These are phyloP conservation scores for Coemansia sp. DNA, from an alignment of 192 early-diverging fungal genomes.

Conservation along the genomic window DNA sequence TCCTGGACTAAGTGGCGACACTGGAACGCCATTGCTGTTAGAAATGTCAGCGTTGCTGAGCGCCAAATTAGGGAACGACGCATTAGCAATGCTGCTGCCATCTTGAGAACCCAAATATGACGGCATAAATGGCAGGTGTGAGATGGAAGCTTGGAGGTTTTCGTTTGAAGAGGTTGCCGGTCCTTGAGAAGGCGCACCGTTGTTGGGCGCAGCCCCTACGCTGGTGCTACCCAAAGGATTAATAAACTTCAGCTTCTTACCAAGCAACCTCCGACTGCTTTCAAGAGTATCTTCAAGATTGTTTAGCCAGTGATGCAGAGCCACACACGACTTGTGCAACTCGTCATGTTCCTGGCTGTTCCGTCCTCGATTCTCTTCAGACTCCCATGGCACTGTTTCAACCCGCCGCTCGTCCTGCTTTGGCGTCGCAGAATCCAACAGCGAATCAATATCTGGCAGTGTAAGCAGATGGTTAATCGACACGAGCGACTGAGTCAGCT, in stretches of 20 bases:
- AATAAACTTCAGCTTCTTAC: constrained; percentile 54
- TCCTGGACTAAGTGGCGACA: constrained; percentile 45
- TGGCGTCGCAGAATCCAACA: constrained; percentile 17
- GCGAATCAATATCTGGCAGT: constrained; percentile 33
- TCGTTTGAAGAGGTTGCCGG: constrained; percentile 35
- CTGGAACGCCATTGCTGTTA: constrained; percentile 18
- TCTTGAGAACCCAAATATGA: constrained; percentile 13
- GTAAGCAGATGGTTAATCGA: constrained; percentile 35
- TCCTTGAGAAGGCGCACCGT: constrained; percentile 8
- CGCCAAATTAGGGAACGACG: constrained; percentile 40
- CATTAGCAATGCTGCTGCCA: constrained; percentile 16
- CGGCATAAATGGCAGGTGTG: constrained; percentile 31
- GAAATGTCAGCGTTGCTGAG: constrained; percentile 40
- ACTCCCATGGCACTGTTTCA: constrained; percentile 50
- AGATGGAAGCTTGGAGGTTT: constrained; percentile 34
- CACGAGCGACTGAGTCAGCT: constrained; percentile 47
- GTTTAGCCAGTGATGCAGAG: constrained; percentile 54
- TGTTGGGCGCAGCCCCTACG: background rate
- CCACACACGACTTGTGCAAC: constrained; percentile 51
- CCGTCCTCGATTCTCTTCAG: constrained; percentile 24
- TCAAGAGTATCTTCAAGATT: constrained; percentile 50
- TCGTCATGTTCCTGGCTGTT: constrained; percentile 35
- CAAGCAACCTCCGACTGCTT: constrained; percentile 41
- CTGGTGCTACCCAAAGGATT: constrained; percentile 4
- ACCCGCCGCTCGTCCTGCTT: constrained; percentile 21